Percentiles rank a stretch among this genome's conserved stretches.
Evolutionary conservation across 2,329 filamentous ascomycete species (phyloP).

Genomic region (Botrytis pseudocinerea): DNA sequence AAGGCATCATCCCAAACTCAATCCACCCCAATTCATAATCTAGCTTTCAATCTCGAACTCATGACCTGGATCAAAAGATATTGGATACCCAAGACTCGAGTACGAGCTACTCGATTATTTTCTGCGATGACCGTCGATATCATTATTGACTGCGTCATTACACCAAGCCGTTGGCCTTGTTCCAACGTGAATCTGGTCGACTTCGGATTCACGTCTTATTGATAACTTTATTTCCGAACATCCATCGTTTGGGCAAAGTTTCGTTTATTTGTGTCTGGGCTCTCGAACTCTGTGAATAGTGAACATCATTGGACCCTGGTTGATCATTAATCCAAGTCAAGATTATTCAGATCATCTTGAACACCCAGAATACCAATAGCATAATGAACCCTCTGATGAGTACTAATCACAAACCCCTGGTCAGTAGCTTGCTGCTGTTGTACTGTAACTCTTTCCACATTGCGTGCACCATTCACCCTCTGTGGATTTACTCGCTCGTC

Average conservation of each 20-base stretch:
- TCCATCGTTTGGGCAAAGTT: background rate
- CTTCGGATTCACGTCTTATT: background rate
- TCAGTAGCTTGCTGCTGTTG: conserved; percentile 48
- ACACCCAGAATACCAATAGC: conserved; percentile 76
- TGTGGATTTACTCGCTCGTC: conserved; percentile 42
- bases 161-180: background rate
- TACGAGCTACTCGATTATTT: background rate
- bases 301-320: background rate
- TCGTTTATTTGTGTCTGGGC: background rate
- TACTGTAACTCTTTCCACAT: conserved; percentile 50
- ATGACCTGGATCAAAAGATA: background rate
- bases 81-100: background rate
- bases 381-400: conserved; percentile 66
- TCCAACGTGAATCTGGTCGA: background rate
- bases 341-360: conserved; percentile 70
- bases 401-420: conserved; percentile 60
- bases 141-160: background rate
- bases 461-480: conserved; percentile 53
- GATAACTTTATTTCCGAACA: too few species aligned
- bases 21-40: background rate
- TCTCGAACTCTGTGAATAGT: background rate
- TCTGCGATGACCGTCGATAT: background rate
- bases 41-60: background rate
- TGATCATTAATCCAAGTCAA: conserved; percentile 50
- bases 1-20: background rate